Conservation (phyloP, 2,329 filamentous ascomycete genomes). For the Bertia moriformis region DNA sequence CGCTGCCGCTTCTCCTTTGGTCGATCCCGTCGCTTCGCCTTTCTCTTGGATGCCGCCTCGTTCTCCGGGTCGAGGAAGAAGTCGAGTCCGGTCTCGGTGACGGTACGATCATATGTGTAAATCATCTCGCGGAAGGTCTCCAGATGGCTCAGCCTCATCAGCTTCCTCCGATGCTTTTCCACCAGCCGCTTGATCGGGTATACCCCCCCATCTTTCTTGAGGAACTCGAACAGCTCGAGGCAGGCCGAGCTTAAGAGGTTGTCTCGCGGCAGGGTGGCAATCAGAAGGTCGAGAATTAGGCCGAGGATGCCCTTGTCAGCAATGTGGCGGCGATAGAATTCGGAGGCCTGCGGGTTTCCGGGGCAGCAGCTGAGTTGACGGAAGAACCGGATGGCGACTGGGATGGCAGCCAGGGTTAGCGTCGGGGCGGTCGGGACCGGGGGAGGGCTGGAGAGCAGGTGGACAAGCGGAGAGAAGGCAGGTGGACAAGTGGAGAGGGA, state of each 20-base stretch:
- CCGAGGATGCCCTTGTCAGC: slow-evolving; percentile 69
- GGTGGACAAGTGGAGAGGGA: no score
- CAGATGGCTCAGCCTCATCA: slow-evolving; percentile 66
- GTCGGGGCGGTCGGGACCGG: no score
- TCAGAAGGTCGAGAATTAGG: slow-evolving; percentile 70
- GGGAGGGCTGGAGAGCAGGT: no score
- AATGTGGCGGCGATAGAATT: slow-evolving; percentile 78
- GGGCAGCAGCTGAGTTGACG: slow-evolving; percentile 67
- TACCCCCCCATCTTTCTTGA: slow-evolving; percentile 70
- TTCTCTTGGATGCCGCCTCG: slow-evolving; percentile 30
- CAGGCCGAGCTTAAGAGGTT: slow-evolving; percentile 89
- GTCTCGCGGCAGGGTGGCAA: slow-evolving; percentile 76
- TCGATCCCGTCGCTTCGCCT: slow-evolving; percentile 26
- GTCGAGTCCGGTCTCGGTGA: slow-evolving; percentile 51
- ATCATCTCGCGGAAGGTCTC: slow-evolving; percentile 71
- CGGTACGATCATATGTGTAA: slow-evolving; percentile 63
- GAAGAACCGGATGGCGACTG: slow-evolving; percentile 86
- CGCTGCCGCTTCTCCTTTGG: slow-evolving; percentile 39
- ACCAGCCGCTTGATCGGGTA: slow-evolving; percentile 72
- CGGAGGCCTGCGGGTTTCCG: slow-evolving; percentile 75
- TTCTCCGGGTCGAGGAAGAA: slow-evolving; percentile 62
- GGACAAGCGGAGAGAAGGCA: no score
- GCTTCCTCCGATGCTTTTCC: slow-evolving; percentile 65
- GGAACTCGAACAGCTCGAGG: slow-evolving; percentile 82
- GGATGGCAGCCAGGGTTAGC: slow-evolving; percentile 9